These are phyloP conservation scores for Aechmea fasciata DNA, from an alignment of 176 grass and related monocot genomes.

Conservation along the genomic window DNA sequence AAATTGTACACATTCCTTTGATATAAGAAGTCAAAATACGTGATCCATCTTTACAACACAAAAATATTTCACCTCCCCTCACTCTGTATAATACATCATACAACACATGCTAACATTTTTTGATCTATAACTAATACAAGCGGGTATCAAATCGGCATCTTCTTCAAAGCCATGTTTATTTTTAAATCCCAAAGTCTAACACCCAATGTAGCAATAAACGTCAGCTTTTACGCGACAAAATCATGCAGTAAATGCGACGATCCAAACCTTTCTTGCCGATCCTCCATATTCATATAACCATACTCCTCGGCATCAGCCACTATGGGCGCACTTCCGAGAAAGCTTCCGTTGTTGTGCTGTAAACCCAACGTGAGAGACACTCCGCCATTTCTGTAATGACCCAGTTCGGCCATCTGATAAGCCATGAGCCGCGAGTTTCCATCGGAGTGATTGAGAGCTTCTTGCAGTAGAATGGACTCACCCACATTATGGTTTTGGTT, in stretches of 20 bases:
- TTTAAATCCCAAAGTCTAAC: conserved; percentile 15
- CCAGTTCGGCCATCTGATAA: conserved; percentile 57
- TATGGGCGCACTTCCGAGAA: conserved; percentile 14
- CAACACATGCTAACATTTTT: conserved; percentile 2
- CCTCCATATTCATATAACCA: conserved; percentile 51
- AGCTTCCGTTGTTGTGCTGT: conserved; percentile 32
- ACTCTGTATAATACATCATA: conserved; percentile 45
- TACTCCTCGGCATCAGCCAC: conserved; percentile 42
- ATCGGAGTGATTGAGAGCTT: conserved; percentile 35
- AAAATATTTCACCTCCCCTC: conserved; percentile 26
- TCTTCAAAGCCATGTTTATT: conserved; percentile 30
- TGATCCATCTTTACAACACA: conserved; percentile 66
- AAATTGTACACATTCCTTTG: not conserved
- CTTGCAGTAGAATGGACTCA: conserved; percentile 38
- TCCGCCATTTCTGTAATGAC: conserved; percentile 27
- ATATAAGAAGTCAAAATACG: conserved; percentile 31
- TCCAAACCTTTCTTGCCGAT: conserved; percentile 54
- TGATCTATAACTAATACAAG: conserved; percentile 21
- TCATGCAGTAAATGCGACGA: conserved; percentile 81
- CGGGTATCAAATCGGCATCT: conserved; percentile 10
- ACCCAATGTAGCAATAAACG: conserved; percentile 18
- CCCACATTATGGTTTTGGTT: not conserved
- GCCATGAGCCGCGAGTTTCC: conserved; percentile 50
- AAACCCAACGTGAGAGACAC: conserved; percentile 86
- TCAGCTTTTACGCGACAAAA: conserved; percentile 55